Conservation (phyloP, 1,139 yeast genomes). For the Suhomyces coccinellae region DNA sequence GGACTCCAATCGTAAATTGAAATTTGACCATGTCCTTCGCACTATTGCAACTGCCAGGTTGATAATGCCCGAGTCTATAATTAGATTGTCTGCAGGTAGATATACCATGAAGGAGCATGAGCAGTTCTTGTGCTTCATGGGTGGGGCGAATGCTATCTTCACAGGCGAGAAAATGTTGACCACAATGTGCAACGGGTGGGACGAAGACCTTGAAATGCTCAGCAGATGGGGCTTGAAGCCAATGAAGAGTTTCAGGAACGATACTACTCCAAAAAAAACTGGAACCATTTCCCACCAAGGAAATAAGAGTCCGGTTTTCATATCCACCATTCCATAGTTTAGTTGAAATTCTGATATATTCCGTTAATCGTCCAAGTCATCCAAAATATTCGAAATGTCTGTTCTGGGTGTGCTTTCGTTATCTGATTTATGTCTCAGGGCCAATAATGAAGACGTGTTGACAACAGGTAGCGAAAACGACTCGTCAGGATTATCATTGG, state of each 20-base stretch:
- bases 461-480: conserved; percentile 36
- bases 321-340: neutral
- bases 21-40: conserved; percentile 62
- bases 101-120: conserved; percentile 79
- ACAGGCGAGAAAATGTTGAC: conserved; percentile 83
- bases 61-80: conserved; percentile 69
- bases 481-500: conserved; percentile 21
- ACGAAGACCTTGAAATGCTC: conserved; percentile 71
- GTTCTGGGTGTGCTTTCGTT: conserved; percentile 13
- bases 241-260: conserved; percentile 46
- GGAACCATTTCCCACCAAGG: neutral
- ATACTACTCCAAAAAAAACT: neutral
- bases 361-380: conserved; percentile 15
- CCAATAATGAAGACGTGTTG: conserved; percentile 19
- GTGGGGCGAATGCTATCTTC: conserved; percentile 79
- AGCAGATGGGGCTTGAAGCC: conserved; percentile 71
- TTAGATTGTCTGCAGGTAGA: conserved; percentile 78
- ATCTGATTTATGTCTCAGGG: conserved; percentile 10
- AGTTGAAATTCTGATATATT: neutral
- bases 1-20: conserved; percentile 42
- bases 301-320: neutral
- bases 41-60: conserved; percentile 77
- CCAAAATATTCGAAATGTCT: conserved; percentile 15
- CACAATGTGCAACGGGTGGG: conserved; percentile 85
- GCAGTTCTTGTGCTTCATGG: conserved; percentile 72